A percentile compares a stretch with the other conserved stretches of the same genome.
phyloP scores from a whole-genome alignment of 768 basidiomycete species.

The Mycena crocata region DNA sequence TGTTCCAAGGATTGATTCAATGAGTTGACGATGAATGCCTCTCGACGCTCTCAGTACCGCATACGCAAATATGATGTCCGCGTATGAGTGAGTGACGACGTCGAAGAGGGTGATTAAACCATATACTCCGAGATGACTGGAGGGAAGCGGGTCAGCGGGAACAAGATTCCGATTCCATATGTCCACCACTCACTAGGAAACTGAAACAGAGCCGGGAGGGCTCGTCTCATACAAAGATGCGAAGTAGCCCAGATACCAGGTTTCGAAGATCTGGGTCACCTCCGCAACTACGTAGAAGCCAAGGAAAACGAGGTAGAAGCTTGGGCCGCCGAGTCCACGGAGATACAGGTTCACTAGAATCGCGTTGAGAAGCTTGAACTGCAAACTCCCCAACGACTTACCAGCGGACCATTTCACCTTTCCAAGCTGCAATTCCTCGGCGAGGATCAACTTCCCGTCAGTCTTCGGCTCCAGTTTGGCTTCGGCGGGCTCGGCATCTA shows the following conservation, averaged over 20 bases:
- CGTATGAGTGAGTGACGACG: conserved; percentile 10
- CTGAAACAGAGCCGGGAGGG: conserved; percentile 32
- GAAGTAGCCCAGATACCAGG: conserved; percentile 42
- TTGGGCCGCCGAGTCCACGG: conserved; percentile 32
- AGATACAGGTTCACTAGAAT: conserved; percentile 39
- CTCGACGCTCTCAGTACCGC: conserved; percentile 26
- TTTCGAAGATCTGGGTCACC: conserved; percentile 19
- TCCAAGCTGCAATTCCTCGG: conserved; percentile 59
- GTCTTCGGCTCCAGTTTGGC: conserved; percentile 12
- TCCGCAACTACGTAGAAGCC: conserved; percentile 19
- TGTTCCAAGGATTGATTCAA: conserved; percentile 50
- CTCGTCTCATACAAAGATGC: conserved; percentile 34
- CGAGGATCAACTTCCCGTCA: conserved; percentile 58
- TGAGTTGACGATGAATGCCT: conserved; percentile 21
- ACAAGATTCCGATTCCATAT: conserved; percentile 2
- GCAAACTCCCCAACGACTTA: neutral
- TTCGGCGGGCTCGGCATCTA: conserved; percentile 18
- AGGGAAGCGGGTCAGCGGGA: neutral
- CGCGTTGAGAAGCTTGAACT: neutral
- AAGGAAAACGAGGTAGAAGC: conserved; percentile 35
- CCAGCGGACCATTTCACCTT: conserved; percentile 52
- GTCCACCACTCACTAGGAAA: neutral
- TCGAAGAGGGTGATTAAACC: conserved; percentile 8
- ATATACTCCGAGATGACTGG: conserved; percentile 28
- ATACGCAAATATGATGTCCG: conserved; percentile 34